A percentile compares a stretch with the other conserved stretches of the same genome.
Evolutionary conservation across 768 basidiomycete species (phyloP).

Genomic region (Panaeolus cyanescens): DNA sequence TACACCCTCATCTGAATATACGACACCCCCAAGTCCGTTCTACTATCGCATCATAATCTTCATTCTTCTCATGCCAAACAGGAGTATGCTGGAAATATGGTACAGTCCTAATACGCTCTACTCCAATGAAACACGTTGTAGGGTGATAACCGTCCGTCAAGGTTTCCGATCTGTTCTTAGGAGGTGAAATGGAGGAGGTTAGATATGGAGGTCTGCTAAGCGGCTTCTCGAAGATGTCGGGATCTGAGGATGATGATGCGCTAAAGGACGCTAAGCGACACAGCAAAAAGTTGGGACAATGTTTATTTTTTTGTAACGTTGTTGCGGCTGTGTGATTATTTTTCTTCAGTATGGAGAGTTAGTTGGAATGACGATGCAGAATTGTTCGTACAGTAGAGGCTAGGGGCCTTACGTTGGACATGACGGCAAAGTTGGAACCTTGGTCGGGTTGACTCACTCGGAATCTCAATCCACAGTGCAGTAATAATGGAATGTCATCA

Average conservation of each 20-base stretch:
- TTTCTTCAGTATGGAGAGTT: no score
- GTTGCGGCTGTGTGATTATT: no score
- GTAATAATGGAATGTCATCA: neutral
- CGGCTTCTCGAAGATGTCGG: no score
- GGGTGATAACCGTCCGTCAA: no score
- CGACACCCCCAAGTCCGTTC: neutral
- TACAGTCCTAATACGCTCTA: neutral
- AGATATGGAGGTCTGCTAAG: no score
- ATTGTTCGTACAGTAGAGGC: no score
- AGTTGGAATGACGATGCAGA: no score
- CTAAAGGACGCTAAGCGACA: neutral
- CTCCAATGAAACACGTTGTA: constrained; percentile 1
- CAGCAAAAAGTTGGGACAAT: neutral
- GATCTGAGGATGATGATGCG: no score
- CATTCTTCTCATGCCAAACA: neutral
- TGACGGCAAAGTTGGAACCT: neutral
- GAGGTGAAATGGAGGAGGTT: neutral
- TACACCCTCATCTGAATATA: neutral
- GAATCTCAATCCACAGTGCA: neutral
- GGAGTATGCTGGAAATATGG: neutral
- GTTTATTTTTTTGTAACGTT: no score
- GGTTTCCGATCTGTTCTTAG: neutral
- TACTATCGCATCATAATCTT: neutral
- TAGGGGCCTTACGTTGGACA: neutral
- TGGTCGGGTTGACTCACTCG: neutral